Conservation (phyloP, 768 basidiomycete species). For the Phylloporus rhodoxanthus region DNA sequence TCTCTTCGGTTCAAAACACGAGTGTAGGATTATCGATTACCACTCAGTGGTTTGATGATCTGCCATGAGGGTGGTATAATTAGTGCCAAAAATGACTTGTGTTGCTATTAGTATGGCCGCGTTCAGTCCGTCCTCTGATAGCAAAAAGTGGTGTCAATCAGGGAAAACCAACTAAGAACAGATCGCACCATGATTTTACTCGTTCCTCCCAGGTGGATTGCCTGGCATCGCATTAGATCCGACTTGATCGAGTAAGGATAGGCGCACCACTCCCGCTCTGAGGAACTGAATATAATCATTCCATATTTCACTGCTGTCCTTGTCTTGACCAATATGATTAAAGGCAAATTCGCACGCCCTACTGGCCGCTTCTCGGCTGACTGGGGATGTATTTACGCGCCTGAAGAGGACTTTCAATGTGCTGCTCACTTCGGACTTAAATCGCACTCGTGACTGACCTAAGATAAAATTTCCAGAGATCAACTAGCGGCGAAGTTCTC, state of each 20-base stretch:
- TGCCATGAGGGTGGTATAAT: constrained; percentile 45
- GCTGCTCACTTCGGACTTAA: constrained; percentile 3
- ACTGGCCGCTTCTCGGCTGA: constrained; percentile 69
- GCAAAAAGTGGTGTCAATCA: constrained; percentile 1
- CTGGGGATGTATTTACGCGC: constrained; percentile 61
- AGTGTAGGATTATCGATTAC: constrained; percentile 70
- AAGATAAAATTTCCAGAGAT: constrained; percentile 90
- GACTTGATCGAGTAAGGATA: neutral
- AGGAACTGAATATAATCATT: constrained; percentile 90
- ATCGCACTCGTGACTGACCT: constrained; percentile 46
- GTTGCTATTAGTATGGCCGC: constrained; percentile 44
- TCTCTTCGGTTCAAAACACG: constrained; percentile 39
- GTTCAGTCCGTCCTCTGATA: constrained; percentile 35
- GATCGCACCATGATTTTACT: constrained; percentile 69
- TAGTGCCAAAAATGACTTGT: constrained; percentile 38
- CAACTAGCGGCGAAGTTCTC: constrained; percentile 78
- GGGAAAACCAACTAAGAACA: neutral
- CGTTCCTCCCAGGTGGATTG: constrained; percentile 93
- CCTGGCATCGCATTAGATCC: constrained; percentile 30
- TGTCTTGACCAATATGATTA: constrained; percentile 84
- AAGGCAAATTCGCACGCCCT: constrained; percentile 93
- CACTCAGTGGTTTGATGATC: constrained; percentile 54
- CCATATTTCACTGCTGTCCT: constrained; percentile 91
- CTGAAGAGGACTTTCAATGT: constrained; percentile 32
- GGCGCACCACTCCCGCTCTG: constrained; percentile 65